These are phyloP conservation scores for Biscogniauxia sp. DNA, from an alignment of 2,329 filamentous ascomycete genomes.

Conservation along the genomic window DNA sequence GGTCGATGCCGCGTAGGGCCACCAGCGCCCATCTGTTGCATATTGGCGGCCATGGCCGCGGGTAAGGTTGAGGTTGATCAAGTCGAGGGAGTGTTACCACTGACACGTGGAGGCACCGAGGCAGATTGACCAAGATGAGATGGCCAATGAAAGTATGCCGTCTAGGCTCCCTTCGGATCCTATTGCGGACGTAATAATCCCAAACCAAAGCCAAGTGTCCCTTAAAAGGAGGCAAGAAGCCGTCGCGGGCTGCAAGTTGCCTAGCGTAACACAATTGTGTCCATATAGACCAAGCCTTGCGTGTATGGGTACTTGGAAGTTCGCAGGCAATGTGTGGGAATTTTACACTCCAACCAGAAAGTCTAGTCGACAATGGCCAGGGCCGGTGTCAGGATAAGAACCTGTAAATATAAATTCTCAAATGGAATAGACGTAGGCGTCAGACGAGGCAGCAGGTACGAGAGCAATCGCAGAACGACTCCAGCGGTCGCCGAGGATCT, in stretches of 20 bases:
- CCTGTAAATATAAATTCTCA: no score
- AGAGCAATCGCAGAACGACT: no score
- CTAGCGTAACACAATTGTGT: slow-evolving; percentile 15
- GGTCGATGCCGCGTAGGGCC: slow-evolving; percentile 45
- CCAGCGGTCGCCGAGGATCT: no score
- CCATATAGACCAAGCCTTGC: slow-evolving; percentile 16
- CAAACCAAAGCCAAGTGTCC: neutral
- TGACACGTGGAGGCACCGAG: neutral
- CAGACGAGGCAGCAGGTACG: no score
- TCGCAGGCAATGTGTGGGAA: slow-evolving; percentile 1
- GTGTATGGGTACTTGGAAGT: slow-evolving; percentile 2
- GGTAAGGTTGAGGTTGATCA: slow-evolving; percentile 15
- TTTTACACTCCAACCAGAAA: neutral
- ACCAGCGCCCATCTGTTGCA: slow-evolving; percentile 54
- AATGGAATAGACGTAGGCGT: no score
- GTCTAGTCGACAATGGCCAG: neutral
- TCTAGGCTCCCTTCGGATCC: neutral
- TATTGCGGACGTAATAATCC: neutral
- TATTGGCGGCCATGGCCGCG: slow-evolving; percentile 60
- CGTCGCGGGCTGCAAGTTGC: slow-evolving; percentile 13
- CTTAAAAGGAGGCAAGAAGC: slow-evolving; percentile 9
- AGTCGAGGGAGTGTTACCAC: slow-evolving; percentile 6
- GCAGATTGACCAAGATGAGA: neutral
- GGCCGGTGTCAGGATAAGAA: neutral
- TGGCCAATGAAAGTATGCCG: slow-evolving; percentile 1